Percentiles rank a stretch among this genome's conserved stretches.
These are phyloP conservation scores for Diplodia mutila DNA, from an alignment of 2,329 filamentous ascomycete species.

Conservation along the genomic window DNA sequence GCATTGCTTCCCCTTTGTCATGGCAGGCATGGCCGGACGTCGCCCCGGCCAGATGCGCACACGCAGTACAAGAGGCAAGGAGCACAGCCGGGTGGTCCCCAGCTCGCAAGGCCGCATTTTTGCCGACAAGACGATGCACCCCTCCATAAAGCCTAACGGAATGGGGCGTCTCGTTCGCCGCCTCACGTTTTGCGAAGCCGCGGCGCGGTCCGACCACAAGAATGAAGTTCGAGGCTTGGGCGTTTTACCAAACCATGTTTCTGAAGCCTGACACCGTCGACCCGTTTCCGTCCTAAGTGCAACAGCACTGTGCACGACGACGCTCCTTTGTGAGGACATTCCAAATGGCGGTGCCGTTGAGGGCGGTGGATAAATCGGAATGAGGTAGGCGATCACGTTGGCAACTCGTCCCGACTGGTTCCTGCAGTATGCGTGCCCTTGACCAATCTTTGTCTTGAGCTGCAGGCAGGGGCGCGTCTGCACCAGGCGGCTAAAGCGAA, in stretches of 20 bases:
- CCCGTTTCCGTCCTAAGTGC: not conserved
- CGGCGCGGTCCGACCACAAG: conserved; percentile 7
- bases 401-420: conserved; percentile 15
- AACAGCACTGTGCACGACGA: not conserved
- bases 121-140: not conserved
- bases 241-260: not conserved
- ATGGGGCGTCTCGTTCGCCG: not conserved
- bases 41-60: not conserved
- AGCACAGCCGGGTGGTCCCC: not conserved
- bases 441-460: not conserved
- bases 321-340: not conserved
- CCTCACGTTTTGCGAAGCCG: conserved; percentile 2
- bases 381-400: not conserved
- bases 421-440: conserved; percentile 12
- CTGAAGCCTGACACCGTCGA: not conserved
- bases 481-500: not conserved
- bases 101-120: not conserved
- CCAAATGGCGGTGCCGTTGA: not conserved
- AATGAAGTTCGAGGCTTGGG: not conserved
- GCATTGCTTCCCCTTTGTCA: not conserved
- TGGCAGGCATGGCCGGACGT: not conserved
- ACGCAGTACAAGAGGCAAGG: not conserved
- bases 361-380: conserved; percentile 5
- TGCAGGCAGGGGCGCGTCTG: not conserved
- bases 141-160: too few species aligned